Evolutionary conservation across 2,329 filamentous ascomycete species (phyloP).

Genomic region (Lachnum nothofagi): DNA sequence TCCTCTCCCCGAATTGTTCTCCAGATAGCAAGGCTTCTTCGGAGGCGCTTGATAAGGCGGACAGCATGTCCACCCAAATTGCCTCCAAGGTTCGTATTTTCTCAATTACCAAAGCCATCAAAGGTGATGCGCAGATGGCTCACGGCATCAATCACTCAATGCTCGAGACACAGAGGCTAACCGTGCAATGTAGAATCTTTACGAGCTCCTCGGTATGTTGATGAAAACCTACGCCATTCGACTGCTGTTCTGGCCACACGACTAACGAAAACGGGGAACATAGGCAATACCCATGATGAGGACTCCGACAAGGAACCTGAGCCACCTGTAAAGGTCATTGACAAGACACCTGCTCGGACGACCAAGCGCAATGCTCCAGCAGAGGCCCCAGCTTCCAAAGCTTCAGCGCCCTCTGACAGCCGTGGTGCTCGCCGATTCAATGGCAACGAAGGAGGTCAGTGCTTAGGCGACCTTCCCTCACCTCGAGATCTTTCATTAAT

Average conservation of each 20-base stretch:
- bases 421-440: conserved; percentile 42
- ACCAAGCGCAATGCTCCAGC: conserved; percentile 80
- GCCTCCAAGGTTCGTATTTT: conserved; percentile 34
- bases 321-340: conserved; percentile 80
- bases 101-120: conserved; percentile 9
- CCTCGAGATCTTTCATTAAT: background rate
- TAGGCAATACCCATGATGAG: conserved; percentile 56
- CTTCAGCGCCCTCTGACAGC: conserved; percentile 22
- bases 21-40: conserved; percentile 36
- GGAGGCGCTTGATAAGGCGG: conserved; percentile 35
- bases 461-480: background rate
- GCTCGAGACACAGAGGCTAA: conserved; percentile 35
- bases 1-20: conserved; percentile 32
- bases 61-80: conserved; percentile 35
- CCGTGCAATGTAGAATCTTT: conserved; percentile 69
- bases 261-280: conserved; percentile 27
- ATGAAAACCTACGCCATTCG: conserved; percentile 20
- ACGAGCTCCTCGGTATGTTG: conserved; percentile 89
- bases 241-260: conserved; percentile 22
- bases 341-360: conserved; percentile 71
- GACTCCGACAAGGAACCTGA: conserved; percentile 67
- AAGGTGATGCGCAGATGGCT: conserved; percentile 8
- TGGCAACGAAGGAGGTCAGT: conserved; percentile 85
- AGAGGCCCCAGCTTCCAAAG: conserved; percentile 53
- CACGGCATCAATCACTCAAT: conserved; percentile 6